Evolutionary conservation across 257 asterid genomes (phyloP), one percentile per base, ranked within the genome.

Genomic region (Henckelia pumila): DNA sequence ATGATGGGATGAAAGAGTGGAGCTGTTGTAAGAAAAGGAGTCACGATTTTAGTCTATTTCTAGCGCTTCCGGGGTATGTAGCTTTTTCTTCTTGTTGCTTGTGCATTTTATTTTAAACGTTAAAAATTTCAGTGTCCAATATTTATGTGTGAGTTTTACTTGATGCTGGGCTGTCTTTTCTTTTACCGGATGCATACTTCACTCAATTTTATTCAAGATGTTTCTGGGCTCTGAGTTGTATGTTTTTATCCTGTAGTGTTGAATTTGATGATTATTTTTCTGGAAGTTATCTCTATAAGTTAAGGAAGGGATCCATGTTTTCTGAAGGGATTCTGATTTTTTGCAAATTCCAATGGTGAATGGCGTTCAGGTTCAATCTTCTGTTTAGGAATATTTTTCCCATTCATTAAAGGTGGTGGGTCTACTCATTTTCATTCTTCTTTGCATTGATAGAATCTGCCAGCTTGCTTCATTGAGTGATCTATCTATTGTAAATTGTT

Each of bases 1-100:
- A 90, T 33, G 95, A 93, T 73, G 99, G 99, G 69, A 93, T 74
- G 85, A 93, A 93, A 80, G 96, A 90, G 75, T 93, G 99, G 99
- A 88, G 96, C 82, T 93, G 99, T 76, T 93, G 99, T 94, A 93
- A 90, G 94, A 71, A 86, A 80, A 81, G 82, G 76, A 93, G 99
- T 73, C 96, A 93, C 22, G 99, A 93, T 77, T 93, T 93, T 83
- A 88, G 84, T 79, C 83, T 82, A 69, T 93, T 93, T 79, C 65
- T 93, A 64, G 91, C 84, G 73, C 86, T 93, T 75, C 99, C 97
- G 10, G 88, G 85, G 88, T 83, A 76, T 30, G 79, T 55, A 49
- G 7, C 32, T 67, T 74, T 23, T 23, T 17, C 50, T 53, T 21
- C 26, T 7, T 61, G 24, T 33, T 32, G 16, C 4, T 49, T 59